These are phyloP conservation scores for Kalanchoe fedtschenkoi DNA, from an alignment of 164 flowering plant species.

Conservation along the genomic window DNA sequence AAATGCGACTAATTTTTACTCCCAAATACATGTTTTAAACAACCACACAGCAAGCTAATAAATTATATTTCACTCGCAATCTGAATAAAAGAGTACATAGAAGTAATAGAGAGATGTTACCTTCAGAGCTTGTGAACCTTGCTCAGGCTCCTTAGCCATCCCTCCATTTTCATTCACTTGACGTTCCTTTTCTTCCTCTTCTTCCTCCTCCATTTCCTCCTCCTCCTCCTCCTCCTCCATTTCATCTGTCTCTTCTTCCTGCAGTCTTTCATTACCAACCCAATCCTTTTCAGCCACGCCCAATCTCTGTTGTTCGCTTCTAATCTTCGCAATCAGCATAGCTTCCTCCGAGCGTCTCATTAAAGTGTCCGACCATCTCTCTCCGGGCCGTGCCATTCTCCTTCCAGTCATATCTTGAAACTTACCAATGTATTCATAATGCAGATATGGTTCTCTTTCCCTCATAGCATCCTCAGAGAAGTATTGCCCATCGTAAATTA, in stretches of 20 bases:
- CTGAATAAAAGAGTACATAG: not conserved
- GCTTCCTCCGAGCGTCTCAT: slow-evolving; percentile 81
- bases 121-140: not conserved
- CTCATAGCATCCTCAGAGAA: slow-evolving; percentile 98
- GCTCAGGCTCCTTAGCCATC: not conserved
- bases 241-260: slow-evolving; percentile 19
- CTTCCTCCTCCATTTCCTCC: slow-evolving; percentile 53
- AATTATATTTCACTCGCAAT: not conserved
- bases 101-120: not conserved
- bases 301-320: slow-evolving; percentile 72
- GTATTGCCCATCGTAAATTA: slow-evolving; percentile 57
- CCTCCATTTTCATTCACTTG: not conserved
- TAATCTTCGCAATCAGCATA: slow-evolving; percentile 61
- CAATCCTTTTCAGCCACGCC: slow-evolving; percentile 79
- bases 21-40: not conserved
- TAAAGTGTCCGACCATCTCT: slow-evolving; percentile 88
- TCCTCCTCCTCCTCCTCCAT: slow-evolving; percentile 36
- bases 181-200: slow-evolving; percentile 8
- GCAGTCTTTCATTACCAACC: slow-evolving; percentile 51
- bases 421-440: slow-evolving; percentile 83
- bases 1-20: not conserved
- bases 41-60: not conserved
- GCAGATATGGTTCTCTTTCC: slow-evolving; percentile 93
- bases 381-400: slow-evolving; percentile 83
- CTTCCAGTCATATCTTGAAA: slow-evolving; percentile 72